A percentile compares a stretch with the other conserved stretches of the same genome.
Evolutionary conservation across 805 yeast species (phyloP).

Genomic region (Teunomyces atbi): DNA sequence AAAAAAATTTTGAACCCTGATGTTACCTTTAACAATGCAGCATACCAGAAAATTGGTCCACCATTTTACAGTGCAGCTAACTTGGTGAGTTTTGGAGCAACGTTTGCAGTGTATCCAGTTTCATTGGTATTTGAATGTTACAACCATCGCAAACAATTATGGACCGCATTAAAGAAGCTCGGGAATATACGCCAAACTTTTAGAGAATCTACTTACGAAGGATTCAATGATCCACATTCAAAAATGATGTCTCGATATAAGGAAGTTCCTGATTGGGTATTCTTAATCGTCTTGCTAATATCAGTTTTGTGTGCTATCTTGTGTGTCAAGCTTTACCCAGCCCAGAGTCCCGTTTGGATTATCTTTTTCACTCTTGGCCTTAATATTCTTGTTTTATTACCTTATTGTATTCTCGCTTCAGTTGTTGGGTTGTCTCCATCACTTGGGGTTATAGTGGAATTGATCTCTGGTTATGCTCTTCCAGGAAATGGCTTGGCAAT

Average conservation of each 20-base stretch:
- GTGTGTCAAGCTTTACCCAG: slow-evolving; percentile 9
- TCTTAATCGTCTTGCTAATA: slow-evolving; percentile 20
- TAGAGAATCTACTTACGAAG: slow-evolving; percentile 9
- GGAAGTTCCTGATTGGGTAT: slow-evolving; percentile 39
- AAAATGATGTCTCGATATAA: slow-evolving; percentile 31
- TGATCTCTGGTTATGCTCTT: slow-evolving; percentile 24
- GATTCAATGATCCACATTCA: slow-evolving; percentile 26
- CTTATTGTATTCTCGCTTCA: slow-evolving; percentile 16
- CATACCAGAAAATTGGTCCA: slow-evolving; percentile 25
- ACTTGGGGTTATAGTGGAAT: slow-evolving; percentile 18
- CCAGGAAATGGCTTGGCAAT: slow-evolving; percentile 26
- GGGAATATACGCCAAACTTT: not conserved
- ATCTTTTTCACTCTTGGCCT: slow-evolving; percentile 20
- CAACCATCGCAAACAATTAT: slow-evolving; percentile 1
- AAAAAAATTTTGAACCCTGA: not conserved
- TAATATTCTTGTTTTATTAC: slow-evolving; percentile 21
- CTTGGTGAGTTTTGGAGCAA: slow-evolving; percentile 26
- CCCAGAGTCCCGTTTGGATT: slow-evolving; percentile 23
- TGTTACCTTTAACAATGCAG: slow-evolving; percentile 16
- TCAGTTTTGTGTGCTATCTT: slow-evolving; percentile 23
- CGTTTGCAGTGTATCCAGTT: slow-evolving; percentile 28
- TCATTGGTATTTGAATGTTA: slow-evolving; percentile 9
- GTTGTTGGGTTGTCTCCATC: slow-evolving; percentile 13
- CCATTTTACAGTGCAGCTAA: slow-evolving; percentile 31
- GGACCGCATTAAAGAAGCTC: slow-evolving; percentile 5